Conservation (phyloP, 176 grass and related monocot species). For the Aegilops bicornis region DNA sequence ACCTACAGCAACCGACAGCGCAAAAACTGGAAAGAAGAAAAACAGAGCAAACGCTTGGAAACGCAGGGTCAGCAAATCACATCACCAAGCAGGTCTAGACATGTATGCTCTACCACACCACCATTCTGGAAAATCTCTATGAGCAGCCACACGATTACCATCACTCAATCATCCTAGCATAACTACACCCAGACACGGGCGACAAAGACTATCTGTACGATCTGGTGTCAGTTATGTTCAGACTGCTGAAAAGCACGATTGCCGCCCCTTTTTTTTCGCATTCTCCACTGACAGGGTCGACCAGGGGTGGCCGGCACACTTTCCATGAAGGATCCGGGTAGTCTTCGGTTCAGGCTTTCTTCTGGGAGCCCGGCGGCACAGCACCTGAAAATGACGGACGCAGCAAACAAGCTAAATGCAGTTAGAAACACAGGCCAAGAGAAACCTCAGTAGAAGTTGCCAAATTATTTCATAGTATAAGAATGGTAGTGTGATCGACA, state of each 20-base stretch:
- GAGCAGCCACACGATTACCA: neutral
- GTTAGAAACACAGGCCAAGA: neutral
- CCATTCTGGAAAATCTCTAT: neutral
- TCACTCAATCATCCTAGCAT: neutral
- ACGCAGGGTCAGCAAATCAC: neutral
- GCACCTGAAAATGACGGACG: neutral
- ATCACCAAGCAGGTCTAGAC: neutral
- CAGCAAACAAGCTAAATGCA: neutral
- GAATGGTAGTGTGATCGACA: neutral
- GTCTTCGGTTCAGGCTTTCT: neutral
- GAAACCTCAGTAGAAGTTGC: neutral
- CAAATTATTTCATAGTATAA: too few relatives aligned
- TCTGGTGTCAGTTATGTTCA: neutral
- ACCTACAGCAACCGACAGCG: neutral
- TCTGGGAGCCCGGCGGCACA: neutral
- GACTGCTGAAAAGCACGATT: neutral
- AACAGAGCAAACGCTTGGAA: neutral
- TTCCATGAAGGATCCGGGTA: neutral
- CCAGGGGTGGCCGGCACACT: neutral
- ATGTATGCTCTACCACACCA: neutral
- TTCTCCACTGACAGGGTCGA: conserved; percentile 5
- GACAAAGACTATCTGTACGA: conserved; percentile 9
- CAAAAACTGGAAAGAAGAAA: neutral
- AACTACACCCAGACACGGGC: neutral
- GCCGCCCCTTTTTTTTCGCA: neutral